Conservation (phyloP, 768 basidiomycete species). For the Rossbeevera mucosa region DNA sequence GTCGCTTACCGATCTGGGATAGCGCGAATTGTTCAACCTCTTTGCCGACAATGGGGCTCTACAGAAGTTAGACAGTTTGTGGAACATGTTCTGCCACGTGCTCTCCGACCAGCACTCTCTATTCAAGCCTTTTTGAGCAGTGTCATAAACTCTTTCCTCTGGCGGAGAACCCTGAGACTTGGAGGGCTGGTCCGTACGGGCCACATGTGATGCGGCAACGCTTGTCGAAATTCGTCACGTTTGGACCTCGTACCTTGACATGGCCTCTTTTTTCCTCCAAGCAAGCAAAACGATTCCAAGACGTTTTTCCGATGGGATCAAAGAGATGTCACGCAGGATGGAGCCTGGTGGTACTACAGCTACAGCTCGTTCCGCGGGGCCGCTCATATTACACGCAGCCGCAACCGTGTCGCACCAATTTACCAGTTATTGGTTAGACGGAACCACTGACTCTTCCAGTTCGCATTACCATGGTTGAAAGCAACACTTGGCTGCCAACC, state of each 20-base stretch:
- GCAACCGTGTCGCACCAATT: slow-evolving; percentile 13
- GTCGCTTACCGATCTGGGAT: neutral
- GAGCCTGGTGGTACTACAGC: neutral
- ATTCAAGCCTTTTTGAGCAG: slow-evolving; percentile 17
- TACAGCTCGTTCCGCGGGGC: slow-evolving; percentile 27
- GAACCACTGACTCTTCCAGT: slow-evolving; percentile 9
- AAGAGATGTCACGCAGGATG: neutral
- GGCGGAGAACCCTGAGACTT: slow-evolving; percentile 12
- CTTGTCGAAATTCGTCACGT: slow-evolving; percentile 16
- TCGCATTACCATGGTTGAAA: neutral
- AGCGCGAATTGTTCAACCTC: slow-evolving; percentile 28
- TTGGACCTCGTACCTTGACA: slow-evolving; percentile 21
- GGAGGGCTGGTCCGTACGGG: slow-evolving; percentile 25
- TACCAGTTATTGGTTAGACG: slow-evolving; percentile 21
- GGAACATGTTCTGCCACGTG: slow-evolving; percentile 27
- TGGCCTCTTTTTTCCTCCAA: slow-evolving; percentile 2
- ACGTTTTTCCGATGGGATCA: slow-evolving; percentile 9
- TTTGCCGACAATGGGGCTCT: slow-evolving; percentile 17
- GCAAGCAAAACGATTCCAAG: slow-evolving; percentile 10
- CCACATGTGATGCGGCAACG: slow-evolving; percentile 17
- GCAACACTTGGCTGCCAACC: slow-evolving; percentile 15
- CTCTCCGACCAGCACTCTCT: slow-evolving; percentile 17
- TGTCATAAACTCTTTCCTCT: slow-evolving; percentile 25
- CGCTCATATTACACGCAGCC: slow-evolving; percentile 5
- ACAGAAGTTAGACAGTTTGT: slow-evolving; percentile 14